Evolutionary conservation across 495 filamentous ascomycete genomes (phyloP).

Genomic region (Podospora fimiseda): DNA sequence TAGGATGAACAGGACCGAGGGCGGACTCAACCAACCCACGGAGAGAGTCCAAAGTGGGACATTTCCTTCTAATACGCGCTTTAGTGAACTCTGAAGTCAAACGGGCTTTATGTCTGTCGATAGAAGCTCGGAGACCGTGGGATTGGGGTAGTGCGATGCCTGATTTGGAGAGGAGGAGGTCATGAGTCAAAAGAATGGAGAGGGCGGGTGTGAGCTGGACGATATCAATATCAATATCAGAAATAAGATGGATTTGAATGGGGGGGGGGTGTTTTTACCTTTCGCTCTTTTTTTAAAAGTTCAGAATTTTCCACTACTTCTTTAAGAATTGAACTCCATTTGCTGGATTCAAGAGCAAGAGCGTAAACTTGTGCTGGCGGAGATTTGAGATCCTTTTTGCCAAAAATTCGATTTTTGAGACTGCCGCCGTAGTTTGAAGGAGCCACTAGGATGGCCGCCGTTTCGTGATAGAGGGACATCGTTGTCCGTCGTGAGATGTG

Average conservation of each 20-base stretch:
- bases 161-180: conserved; percentile 70
- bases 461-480: conserved; percentile 94
- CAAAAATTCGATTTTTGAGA: conserved; percentile 77
- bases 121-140: conserved; percentile 67
- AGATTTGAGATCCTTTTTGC: conserved; percentile 62
- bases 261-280: conserved; percentile 47
- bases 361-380: conserved; percentile 79
- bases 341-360: conserved; percentile 72
- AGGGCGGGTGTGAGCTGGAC: conserved; percentile 72
- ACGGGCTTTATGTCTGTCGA: conserved; percentile 76
- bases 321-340: conserved; percentile 81
- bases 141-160: conserved; percentile 71
- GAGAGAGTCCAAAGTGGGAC: conserved; percentile 56
- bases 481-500: too few relatives aligned
- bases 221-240: too few relatives aligned
- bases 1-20: conserved; percentile 48
- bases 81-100: conserved; percentile 76
- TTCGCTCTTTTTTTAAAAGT: conserved; percentile 66
- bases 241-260: neutral
- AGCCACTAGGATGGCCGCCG: conserved; percentile 62
- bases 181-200: conserved; percentile 77
- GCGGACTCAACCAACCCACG: conserved; percentile 48
- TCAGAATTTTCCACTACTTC: conserved; percentile 76
- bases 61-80: conserved; percentile 64
- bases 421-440: conserved; percentile 58